These are phyloP conservation scores for Kodamaea nitidulidarum DNA, from an alignment of 805 yeast genomes.

Conservation along the genomic window DNA sequence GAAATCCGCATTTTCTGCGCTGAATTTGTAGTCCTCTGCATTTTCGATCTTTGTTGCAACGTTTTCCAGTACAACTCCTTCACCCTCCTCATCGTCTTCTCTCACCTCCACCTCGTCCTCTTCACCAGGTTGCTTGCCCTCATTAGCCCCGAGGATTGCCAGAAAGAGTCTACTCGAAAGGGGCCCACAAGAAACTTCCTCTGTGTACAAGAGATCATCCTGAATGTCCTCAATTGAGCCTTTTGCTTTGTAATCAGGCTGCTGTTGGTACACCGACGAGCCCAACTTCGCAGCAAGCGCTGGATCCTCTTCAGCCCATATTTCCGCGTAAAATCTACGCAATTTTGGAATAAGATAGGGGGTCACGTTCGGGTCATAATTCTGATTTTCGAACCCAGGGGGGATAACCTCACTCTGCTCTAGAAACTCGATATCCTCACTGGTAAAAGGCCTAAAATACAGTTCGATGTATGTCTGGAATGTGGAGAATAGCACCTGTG, in stretches of 20 bases:
- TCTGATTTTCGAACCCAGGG: slow-evolving; percentile 38
- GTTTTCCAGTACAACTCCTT: slow-evolving; percentile 22
- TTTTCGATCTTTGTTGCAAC: slow-evolving; percentile 34
- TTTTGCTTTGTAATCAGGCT: slow-evolving; percentile 48
- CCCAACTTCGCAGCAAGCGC: slow-evolving; percentile 40
- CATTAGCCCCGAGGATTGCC: slow-evolving; percentile 59
- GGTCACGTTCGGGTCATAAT: slow-evolving; percentile 60
- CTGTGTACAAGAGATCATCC: slow-evolving; percentile 65
- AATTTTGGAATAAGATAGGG: slow-evolving; percentile 82
- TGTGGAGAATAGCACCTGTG: slow-evolving; percentile 89
- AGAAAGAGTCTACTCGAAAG: slow-evolving; percentile 76
- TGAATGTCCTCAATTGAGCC: slow-evolving; percentile 54
- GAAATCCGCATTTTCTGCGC: slow-evolving; percentile 60
- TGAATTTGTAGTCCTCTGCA: slow-evolving; percentile 34
- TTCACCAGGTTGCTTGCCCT: slow-evolving; percentile 15
- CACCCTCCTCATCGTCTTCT: slow-evolving; percentile 12
- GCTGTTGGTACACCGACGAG: slow-evolving; percentile 44
- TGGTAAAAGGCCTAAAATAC: slow-evolving; percentile 69
- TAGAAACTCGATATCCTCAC: slow-evolving; percentile 77
- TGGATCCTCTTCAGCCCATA: slow-evolving; percentile 83
- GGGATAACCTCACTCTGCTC: slow-evolving; percentile 59
- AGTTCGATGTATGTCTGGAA: slow-evolving; percentile 83
- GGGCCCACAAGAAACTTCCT: slow-evolving; percentile 85
- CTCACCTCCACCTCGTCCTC: slow-evolving; percentile 18
- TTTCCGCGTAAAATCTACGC: slow-evolving; percentile 76